These are phyloP conservation scores for Beauveria asiatica DNA, from an alignment of 2,329 filamentous ascomycete genomes.

Conservation along the genomic window DNA sequence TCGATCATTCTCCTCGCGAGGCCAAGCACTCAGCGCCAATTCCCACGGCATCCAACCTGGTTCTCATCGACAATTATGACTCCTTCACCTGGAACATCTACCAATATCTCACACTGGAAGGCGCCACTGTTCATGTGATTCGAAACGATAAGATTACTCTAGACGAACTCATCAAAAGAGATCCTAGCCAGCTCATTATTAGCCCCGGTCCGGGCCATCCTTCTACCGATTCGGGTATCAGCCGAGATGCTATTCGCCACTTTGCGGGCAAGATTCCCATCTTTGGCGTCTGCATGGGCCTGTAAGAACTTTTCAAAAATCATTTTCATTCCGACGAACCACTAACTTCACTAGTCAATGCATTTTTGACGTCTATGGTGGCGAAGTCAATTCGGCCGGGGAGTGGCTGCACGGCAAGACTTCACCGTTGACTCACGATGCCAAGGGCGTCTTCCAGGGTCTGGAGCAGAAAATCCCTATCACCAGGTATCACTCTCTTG, in stretches of 20 bases:
- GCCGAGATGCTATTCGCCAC: constrained; percentile 80
- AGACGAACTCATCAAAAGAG: constrained; percentile 71
- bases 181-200: constrained; percentile 88
- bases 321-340: neutral
- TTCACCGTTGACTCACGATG: constrained; percentile 79
- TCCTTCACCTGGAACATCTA: constrained; percentile 99
- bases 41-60: constrained; percentile 75
- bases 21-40: constrained; percentile 66
- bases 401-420: constrained; percentile 98
- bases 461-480: constrained; percentile 75
- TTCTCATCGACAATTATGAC: constrained; percentile 98
- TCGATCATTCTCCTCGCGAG: constrained; percentile 82
- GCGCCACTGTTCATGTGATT: constrained; percentile 80
- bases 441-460: constrained; percentile 82
- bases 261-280: constrained; percentile 94
- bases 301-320: constrained; percentile 46
- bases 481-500: constrained; percentile 92
- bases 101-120: constrained; percentile 95
- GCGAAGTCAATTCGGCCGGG: constrained; percentile 82
- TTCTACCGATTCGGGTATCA: constrained; percentile 82
- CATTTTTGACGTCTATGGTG: constrained; percentile 89
- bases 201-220: constrained; percentile 95
- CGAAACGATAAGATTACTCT: constrained; percentile 88
- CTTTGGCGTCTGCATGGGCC: constrained; percentile 97
- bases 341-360: constrained; percentile 56